Evolutionary conservation across 108 stramenopile species (phyloP).

Genomic region (Fistulifera solaris): DNA sequence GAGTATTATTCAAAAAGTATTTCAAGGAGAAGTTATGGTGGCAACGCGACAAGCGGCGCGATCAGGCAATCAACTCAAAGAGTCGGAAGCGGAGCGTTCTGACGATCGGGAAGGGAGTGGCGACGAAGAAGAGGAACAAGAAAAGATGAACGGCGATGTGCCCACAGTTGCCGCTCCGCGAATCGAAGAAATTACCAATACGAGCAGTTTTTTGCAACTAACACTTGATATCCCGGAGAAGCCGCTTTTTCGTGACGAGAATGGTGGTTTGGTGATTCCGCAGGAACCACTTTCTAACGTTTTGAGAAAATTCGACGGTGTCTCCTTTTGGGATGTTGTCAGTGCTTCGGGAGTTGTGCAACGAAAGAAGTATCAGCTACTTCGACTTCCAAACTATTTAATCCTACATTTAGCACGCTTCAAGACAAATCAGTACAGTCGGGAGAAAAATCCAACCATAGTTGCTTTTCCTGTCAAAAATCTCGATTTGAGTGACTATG

Average conservation of each 20-base stretch:
- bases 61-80: slow-evolving; percentile 2
- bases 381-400: slow-evolving; percentile 84
- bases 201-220: slow-evolving; percentile 81
- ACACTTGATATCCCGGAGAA: slow-evolving; percentile 96
- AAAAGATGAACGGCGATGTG: slow-evolving; percentile 15
- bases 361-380: slow-evolving; percentile 75
- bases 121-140: slow-evolving; percentile 55
- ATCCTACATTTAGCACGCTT: slow-evolving; percentile 90
- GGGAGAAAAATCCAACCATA: slow-evolving; percentile 99
- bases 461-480: slow-evolving; percentile 97
- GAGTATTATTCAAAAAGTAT: slow-evolving; percentile 82
- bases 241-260: slow-evolving; percentile 94
- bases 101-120: slow-evolving; percentile 23
- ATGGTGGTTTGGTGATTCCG: slow-evolving; percentile 94
- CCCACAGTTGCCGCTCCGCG: slow-evolving; percentile 3
- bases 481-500: slow-evolving; percentile 81
- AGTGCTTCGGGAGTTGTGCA: slow-evolving; percentile 36
- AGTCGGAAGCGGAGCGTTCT: neutral
- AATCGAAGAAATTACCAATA: slow-evolving; percentile 45
- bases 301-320: slow-evolving; percentile 91
- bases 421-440: slow-evolving; percentile 80
- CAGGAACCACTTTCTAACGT: slow-evolving; percentile 92
- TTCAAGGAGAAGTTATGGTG: slow-evolving; percentile 88
- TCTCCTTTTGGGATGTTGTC: slow-evolving; percentile 69
- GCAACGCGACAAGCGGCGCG: slow-evolving; percentile 53